Conservation (phyloP, 164 flowering plant species). For the Vitis rupestris region DNA sequence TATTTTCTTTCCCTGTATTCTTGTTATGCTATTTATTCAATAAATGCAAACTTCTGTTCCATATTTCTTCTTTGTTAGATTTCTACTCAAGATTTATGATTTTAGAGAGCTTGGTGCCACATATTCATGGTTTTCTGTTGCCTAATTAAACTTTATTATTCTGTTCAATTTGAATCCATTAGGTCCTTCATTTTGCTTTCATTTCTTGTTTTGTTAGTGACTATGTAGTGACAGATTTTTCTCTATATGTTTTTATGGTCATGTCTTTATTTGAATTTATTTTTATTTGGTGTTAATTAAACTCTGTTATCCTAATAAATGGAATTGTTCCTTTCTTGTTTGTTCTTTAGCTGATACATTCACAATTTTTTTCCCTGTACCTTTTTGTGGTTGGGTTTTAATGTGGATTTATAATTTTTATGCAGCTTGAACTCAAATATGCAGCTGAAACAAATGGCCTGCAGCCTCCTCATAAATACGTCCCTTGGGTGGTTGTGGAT, state of each 20-base stretch:
- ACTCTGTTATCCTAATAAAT: neutral
- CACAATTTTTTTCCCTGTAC: neutral
- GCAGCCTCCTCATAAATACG: slow-evolving; percentile 78
- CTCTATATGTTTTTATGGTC: too few species aligned
- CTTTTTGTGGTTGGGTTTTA: neutral
- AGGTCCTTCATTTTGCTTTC: too few species aligned
- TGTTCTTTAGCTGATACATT: neutral
- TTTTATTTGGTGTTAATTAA: neutral
- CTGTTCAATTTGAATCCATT: neutral
- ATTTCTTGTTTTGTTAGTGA: too few species aligned
- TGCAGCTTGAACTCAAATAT: slow-evolving; percentile 81
- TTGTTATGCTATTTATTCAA: too few species aligned
- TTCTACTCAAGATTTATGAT: neutral
- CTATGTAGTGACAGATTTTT: too few species aligned
- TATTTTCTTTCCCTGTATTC: too few species aligned
- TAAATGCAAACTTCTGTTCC: too few species aligned
- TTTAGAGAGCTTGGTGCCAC: neutral
- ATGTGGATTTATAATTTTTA: neutral
- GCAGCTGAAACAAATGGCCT: slow-evolving; percentile 69
- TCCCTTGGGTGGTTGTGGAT: slow-evolving; percentile 92
- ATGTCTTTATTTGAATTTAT: too few species aligned
- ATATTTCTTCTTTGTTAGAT: too few species aligned
- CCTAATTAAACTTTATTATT: neutral
- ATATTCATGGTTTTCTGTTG: neutral
- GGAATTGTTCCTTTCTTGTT: neutral